Evolutionary conservation across 306 rosid genomes (phyloP), one percentile per base, ranked within the genome.

Genomic region (Trifolium subterraneum): DNA sequence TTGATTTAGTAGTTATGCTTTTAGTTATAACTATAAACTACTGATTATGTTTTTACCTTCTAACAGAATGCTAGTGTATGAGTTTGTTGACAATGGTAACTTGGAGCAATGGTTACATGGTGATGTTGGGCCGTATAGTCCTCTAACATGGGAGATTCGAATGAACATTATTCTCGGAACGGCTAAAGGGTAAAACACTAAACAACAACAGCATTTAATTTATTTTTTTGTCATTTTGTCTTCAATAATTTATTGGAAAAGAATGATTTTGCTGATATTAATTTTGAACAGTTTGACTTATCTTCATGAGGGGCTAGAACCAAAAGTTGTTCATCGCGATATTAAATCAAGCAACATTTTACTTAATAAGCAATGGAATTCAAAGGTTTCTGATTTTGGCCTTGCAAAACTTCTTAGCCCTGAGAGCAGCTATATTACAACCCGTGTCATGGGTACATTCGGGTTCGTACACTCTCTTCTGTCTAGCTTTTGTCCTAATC

Each of bases 391-490:
- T 52, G 98, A 93, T 22, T 93, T 93, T 81, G 98, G 98, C 67
- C 98, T 93, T 33, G 96, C 96, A 27, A 93, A 93, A 76, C 98
- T 90, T 71, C 88, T 93, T 11, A 89, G 91, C 64, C 88, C 96
- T 1, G 96, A 90, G 45, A 84, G 72, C 70, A 93, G 89, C 84
- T 88, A 90, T 65, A 82, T 90, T 8, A 93, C 98, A 55, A 93
- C 98, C 25, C 96, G 98, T 7, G 98, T 93, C 52, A 90, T 93
- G 98, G 98, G 98, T 54, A 93, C 96, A 70, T 90, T 93, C 77
- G 98, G 96, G 96, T 93, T 74, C 20, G 90, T 85, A 62, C 19
- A 64, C 0, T 54, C 45, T 74, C 48, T 74, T 73, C 50, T 23
- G 38, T 22, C 59, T 52, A 9, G 12, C 11, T 4, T 51, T 5